phyloP scores from a whole-genome alignment of 2,329 filamentous ascomycete genomes.

The Pseudogymnoascus sp. region DNA sequence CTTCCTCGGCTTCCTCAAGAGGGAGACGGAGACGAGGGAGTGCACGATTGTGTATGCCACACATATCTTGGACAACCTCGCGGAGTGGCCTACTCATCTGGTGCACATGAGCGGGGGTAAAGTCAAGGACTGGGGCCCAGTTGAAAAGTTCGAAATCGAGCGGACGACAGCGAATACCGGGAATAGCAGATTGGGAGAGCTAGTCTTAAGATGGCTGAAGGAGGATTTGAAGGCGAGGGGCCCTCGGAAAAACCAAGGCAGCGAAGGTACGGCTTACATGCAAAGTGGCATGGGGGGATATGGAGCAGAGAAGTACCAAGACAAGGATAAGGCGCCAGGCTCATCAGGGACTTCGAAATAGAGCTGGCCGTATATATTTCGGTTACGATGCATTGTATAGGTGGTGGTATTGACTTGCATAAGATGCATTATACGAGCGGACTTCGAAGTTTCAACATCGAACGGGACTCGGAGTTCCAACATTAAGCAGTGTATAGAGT shows the following conservation, averaged over 20 bases:
- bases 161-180: constrained; percentile 37
- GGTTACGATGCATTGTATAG: constrained; percentile 12
- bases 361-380: background rate
- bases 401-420: background rate
- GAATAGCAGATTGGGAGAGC: constrained; percentile 76
- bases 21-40: constrained; percentile 69
- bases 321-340: constrained; percentile 11
- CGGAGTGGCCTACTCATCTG: constrained; percentile 88
- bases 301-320: constrained; percentile 42
- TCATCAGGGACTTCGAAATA: background rate
- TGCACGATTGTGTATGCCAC: constrained; percentile 97
- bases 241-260: constrained; percentile 43
- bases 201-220: constrained; percentile 81
- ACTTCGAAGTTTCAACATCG: constrained; percentile 10
- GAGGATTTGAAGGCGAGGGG: constrained; percentile 72
- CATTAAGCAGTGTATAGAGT: constrained; percentile 7
- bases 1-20: constrained; percentile 78
- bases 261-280: constrained; percentile 41
- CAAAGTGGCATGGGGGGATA: constrained; percentile 55
- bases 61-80: constrained; percentile 91
- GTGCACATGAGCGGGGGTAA: constrained; percentile 90
- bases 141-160: constrained; percentile 56
- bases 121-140: constrained; percentile 76
- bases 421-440: constrained; percentile 3
- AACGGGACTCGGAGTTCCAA: background rate